A percentile compares a stretch with the other conserved stretches of the same genome.
Conservation (phyloP, 352 stramenopile genomes). For the Globisporangium parvum region DNA sequence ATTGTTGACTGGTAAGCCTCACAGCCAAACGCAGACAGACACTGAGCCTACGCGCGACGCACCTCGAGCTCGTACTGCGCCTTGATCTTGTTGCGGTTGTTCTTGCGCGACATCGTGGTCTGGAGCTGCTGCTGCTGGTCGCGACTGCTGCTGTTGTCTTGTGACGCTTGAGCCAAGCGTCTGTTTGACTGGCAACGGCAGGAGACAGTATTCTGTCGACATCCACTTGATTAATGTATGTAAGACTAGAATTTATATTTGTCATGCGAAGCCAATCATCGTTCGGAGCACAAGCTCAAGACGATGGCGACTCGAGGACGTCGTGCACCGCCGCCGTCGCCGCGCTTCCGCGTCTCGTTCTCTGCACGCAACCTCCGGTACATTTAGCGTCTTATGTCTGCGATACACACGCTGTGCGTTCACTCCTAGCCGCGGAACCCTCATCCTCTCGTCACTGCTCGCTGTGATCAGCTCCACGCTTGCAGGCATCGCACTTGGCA, state of each 20-base stretch:
- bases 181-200: neutral
- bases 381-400: too few relatives aligned
- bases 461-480: conserved; percentile 24
- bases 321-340: neutral
- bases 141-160: neutral
- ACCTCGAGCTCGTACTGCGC: conserved; percentile 77
- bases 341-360: conserved; percentile 11
- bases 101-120: conserved; percentile 65
- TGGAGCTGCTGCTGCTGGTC: neutral
- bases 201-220: neutral
- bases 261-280: too few relatives aligned
- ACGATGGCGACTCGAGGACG: too few relatives aligned
- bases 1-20: neutral
- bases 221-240: neutral
- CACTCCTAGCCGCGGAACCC: neutral
- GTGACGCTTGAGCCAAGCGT: too few relatives aligned
- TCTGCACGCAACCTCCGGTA: conserved; percentile 11
- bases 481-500: conserved; percentile 37
- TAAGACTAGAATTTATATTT: too few relatives aligned
- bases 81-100: conserved; percentile 77
- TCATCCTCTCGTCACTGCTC: neutral
- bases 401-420: neutral
- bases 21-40: conserved; percentile 1
- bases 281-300: too few relatives aligned
- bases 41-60: neutral